These are phyloP conservation scores for Metarhizium humberi DNA, from an alignment of 2,329 filamentous ascomycete species.

Conservation along the genomic window DNA sequence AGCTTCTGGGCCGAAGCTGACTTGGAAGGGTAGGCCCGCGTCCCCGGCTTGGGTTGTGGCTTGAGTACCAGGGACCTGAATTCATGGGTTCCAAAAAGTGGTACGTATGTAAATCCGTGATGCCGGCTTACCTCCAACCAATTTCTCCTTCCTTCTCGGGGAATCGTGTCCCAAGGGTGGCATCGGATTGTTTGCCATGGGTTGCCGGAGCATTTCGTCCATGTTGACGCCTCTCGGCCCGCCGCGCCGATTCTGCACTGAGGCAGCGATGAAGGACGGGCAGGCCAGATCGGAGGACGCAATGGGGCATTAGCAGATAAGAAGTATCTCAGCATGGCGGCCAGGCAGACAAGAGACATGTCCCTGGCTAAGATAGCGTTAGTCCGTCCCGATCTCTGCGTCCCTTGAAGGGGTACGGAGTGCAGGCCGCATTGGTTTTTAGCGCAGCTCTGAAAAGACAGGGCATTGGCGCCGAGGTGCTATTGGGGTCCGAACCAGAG, in stretches of 20 bases:
- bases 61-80: not conserved
- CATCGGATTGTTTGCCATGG: not conserved
- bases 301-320: not conserved
- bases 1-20: no score
- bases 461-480: no score
- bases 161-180: not conserved
- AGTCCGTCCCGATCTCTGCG: not conserved
- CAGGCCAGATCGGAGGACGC: not conserved
- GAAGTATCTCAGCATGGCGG: not conserved
- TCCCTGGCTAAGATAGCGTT: not conserved
- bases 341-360: not conserved
- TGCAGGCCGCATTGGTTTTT: not conserved
- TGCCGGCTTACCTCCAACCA: not conserved
- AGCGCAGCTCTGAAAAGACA: not conserved
- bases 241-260: constrained; percentile 5
- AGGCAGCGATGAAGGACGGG: constrained; percentile 3
- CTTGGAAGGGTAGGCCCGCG: not conserved
- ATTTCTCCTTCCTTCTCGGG: not conserved
- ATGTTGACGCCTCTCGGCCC: not conserved
- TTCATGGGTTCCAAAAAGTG: not conserved
- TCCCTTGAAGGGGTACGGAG: not conserved
- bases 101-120: not conserved
- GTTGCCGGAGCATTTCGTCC: constrained; percentile 7
- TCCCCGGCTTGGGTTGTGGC: not conserved
- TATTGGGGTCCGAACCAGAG: no score